Percentiles rank a stretch among this genome's conserved stretches.
Conservation (phyloP, 2,329 filamentous ascomycete species). For the Sarocladium brachiariae region DNA sequence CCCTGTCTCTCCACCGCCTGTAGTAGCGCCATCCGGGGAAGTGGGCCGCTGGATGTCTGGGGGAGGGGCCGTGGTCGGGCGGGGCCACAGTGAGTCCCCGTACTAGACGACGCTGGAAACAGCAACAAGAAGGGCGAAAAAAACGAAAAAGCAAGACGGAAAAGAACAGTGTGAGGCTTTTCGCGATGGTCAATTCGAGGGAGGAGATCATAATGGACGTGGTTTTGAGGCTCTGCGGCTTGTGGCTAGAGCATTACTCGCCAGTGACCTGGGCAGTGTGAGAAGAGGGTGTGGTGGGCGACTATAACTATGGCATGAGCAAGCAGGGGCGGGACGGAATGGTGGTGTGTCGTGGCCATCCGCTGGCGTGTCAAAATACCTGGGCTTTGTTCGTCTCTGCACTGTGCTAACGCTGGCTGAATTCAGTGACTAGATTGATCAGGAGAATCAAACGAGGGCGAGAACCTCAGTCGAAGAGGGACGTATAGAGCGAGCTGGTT, state of each 20-base stretch:
- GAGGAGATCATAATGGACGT: neutral
- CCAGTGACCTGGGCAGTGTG: neutral
- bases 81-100: neutral
- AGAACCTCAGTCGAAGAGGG: too few relatives aligned
- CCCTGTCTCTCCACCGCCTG: neutral
- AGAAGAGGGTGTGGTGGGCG: conserved; percentile 1
- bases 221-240: conserved; percentile 6
- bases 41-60: conserved; percentile 9
- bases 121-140: neutral
- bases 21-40: conserved; percentile 8
- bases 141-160: neutral
- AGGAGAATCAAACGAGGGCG: neutral
- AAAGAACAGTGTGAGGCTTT: neutral
- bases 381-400: neutral
- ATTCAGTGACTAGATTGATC: neutral
- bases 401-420: neutral
- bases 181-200: neutral
- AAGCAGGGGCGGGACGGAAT: conserved; percentile 2
- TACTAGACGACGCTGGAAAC: neutral
- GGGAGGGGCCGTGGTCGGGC: conserved; percentile 7
- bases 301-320: too few relatives aligned
- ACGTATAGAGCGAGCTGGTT: too few relatives aligned
- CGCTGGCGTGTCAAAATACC: neutral
- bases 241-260: neutral
- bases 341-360: conserved; percentile 7